phyloP scores from a whole-genome alignment of 345 rosid species.

The Noccaea caerulescens region DNA sequence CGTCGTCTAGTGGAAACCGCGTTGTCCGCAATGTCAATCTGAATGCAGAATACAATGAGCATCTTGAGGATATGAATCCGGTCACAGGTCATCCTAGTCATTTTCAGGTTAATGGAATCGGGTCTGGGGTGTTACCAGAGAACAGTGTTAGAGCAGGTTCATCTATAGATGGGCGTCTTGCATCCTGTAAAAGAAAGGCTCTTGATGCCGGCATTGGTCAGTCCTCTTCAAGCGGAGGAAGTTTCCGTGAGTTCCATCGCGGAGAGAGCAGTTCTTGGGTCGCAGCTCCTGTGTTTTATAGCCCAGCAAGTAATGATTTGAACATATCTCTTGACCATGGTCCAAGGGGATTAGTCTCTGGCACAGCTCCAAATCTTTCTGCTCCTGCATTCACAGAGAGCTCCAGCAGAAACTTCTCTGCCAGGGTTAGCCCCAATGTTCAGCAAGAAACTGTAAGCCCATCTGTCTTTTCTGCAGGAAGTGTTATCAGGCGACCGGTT shows the following conservation, averaged over 20 bases:
- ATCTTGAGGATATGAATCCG: conserved; percentile 50
- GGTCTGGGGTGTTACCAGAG: conserved; percentile 45
- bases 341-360: conserved; percentile 51
- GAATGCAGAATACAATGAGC: conserved; percentile 58
- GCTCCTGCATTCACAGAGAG: conserved; percentile 48
- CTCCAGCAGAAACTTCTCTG: conserved; percentile 62
- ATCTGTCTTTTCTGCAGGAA: conserved; percentile 53
- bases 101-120: conserved; percentile 48
- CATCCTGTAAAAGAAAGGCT: conserved; percentile 81
- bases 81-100: conserved; percentile 49
- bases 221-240: conserved; percentile 59
- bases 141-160: conserved; percentile 53
- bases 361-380: conserved; percentile 44
- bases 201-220: conserved; percentile 66
- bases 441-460: conserved; percentile 51
- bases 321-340: conserved; percentile 54
- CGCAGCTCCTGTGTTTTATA: conserved; percentile 45
- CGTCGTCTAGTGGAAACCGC: conserved; percentile 49
- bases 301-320: conserved; percentile 44
- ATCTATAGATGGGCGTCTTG: conserved; percentile 59
- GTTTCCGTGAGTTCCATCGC: conserved; percentile 57
- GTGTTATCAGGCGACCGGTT: conserved; percentile 51
- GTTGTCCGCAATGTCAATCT: conserved; percentile 56
- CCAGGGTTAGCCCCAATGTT: conserved; percentile 58
- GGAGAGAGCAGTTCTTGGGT: conserved; percentile 61